These are phyloP conservation scores for Thalassia testudinum DNA, from an alignment of 116 monocot species.

Conservation along the genomic window DNA sequence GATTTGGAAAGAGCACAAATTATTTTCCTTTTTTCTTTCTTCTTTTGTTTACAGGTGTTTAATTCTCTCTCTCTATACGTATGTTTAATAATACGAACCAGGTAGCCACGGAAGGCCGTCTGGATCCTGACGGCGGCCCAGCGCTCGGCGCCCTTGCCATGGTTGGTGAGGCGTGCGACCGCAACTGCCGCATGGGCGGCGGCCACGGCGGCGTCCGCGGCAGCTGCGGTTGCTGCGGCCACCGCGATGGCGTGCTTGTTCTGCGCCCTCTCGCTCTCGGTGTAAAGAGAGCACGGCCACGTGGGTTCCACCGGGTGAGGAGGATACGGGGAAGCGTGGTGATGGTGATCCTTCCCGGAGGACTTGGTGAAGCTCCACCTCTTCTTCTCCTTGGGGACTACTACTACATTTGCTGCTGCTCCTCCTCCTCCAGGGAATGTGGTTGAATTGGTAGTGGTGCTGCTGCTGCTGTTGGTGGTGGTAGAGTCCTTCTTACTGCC, in stretches of 20 bases:
- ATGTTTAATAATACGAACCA: conserved; percentile 7
- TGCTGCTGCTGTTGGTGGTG: not conserved
- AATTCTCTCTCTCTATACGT: no score
- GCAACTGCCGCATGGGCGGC: conserved; percentile 71
- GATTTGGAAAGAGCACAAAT: not conserved
- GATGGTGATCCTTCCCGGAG: not conserved
- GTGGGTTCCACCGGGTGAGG: no score
- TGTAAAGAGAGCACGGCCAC: conserved; percentile 11
- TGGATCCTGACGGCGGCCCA: conserved; percentile 19
- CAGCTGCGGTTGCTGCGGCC: conserved; percentile 21
- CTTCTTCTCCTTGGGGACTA: conserved; percentile 51
- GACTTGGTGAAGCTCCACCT: conserved; percentile 46
- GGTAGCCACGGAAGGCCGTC: conserved; percentile 12
- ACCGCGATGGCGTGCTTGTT: conserved; percentile 14
- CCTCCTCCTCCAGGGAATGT: conserved; percentile 4
- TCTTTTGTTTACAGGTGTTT: no score
- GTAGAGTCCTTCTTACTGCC: conserved; percentile 11
- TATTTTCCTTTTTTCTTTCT: no score
- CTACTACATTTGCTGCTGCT: conserved; percentile 15
- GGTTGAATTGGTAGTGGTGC: not conserved
- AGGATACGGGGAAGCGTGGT: not conserved
- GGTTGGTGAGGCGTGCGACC: conserved; percentile 4
- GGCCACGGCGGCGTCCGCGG: conserved; percentile 63
- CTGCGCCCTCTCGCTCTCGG: conserved; percentile 6
- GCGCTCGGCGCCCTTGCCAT: conserved; percentile 3